Evolutionary conservation across 202 grass and related monocot genomes (phyloP), one percentile per base, ranked within the genome.

Genomic region (Elaeis oleifera): DNA sequence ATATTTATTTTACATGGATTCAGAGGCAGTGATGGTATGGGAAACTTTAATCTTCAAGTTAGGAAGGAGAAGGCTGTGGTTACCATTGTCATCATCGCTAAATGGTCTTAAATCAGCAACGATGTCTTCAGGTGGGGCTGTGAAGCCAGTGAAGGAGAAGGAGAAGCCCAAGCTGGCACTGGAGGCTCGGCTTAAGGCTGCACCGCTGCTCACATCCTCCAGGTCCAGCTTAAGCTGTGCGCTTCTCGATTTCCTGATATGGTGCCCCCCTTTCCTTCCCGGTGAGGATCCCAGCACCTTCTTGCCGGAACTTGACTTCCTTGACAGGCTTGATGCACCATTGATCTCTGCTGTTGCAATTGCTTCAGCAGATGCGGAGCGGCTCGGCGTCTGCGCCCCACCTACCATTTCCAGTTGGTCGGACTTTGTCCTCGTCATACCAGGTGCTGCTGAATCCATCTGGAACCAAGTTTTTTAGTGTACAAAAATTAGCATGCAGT

Each of bases 111-210:
- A 72, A 14, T 73, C 64, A 64, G 82, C 69, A 65, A 18, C 19
- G 52, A 73, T 50, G 54, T 72, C 29, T 63, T 78, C 80, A 20
- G 85, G 94, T 48, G 94, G 88, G 56, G 88, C 83, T 7, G 94
- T 97, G 79, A 97, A 97, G 8, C 94, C 94, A 15, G 94, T 92
- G 75, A 97, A 97, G 51, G 94, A 89, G 60, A 97, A 86, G 61
- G 94, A 97, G 80, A 97, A 92, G 23, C 94, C 94, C 63, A 97
- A 84, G 85, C 94, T 92, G 58, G 94, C 94, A 74, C 94, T 97
- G 65, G 94, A 97, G 4, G 94, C 94, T 69, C 94, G 76, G 84
- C 94, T 97, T 70, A 97, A 82, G 53, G 88, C 94, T 8, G 88
- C 77, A 4, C 82, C 49, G 64, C 85, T 84, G 85, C 74, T 74